These are phyloP conservation scores for Sugiyamaella castrensis DNA, from an alignment of 1,139 yeast genomes.

Conservation along the genomic window DNA sequence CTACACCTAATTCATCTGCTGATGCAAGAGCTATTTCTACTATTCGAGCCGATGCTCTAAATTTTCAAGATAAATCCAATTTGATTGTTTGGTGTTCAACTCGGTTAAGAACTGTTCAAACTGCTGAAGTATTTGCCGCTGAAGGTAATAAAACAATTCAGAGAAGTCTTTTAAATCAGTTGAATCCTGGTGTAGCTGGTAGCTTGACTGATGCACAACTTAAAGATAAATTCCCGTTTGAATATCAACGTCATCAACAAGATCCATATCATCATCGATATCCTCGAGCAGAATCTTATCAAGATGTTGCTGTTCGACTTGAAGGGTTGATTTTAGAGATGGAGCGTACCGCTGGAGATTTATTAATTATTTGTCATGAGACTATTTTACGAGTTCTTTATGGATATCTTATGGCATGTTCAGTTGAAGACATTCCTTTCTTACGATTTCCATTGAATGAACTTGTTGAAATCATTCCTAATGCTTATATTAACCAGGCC, in stretches of 20 bases:
- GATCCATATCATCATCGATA: slow-evolving; percentile 94
- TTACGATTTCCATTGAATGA: slow-evolving; percentile 76
- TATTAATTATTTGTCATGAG: slow-evolving; percentile 90
- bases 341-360: slow-evolving; percentile 87
- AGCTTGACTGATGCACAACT: slow-evolving; percentile 62
- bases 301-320: slow-evolving; percentile 89
- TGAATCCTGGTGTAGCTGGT: slow-evolving; percentile 89
- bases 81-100: slow-evolving; percentile 87
- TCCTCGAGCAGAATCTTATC: slow-evolving; percentile 92
- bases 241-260: slow-evolving; percentile 57
- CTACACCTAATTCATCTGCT: slow-evolving; percentile 29
- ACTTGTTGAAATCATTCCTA: slow-evolving; percentile 80
- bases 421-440: slow-evolving; percentile 80
- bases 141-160: slow-evolving; percentile 62
- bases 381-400: slow-evolving; percentile 82
- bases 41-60: slow-evolving; percentile 27
- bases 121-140: slow-evolving; percentile 65
- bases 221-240: slow-evolving; percentile 58
- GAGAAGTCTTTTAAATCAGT: slow-evolving; percentile 78
- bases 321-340: slow-evolving; percentile 91
- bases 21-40: slow-evolving; percentile 30
- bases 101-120: slow-evolving; percentile 74
- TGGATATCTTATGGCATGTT: slow-evolving; percentile 91
- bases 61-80: slow-evolving; percentile 26
- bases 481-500: slow-evolving; percentile 80